These are phyloP conservation scores for Saturnispora dispora DNA, from an alignment of 805 yeast genomes.

Conservation along the genomic window DNA sequence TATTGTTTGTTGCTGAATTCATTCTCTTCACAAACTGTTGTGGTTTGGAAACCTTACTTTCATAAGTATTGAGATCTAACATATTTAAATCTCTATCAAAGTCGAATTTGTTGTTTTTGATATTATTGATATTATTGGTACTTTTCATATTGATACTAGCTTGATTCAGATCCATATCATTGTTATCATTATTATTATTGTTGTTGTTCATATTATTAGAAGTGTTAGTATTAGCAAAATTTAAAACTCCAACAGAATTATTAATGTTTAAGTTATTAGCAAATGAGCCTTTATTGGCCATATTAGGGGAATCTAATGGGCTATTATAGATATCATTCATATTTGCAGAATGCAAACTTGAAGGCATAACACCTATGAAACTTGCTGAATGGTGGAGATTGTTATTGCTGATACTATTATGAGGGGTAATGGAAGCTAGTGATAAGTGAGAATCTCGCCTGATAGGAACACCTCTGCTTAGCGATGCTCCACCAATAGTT, in stretches of 20 bases:
- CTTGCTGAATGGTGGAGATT: constrained; percentile 1
- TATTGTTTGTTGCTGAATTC: background rate
- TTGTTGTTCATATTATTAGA: background rate
- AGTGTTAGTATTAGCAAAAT: background rate
- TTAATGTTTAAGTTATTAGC: constrained; percentile 11
- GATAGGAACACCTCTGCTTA: constrained; percentile 5
- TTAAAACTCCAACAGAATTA: background rate
- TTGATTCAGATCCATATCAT: background rate
- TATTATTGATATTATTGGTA: constrained; percentile 6
- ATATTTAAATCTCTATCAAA: constrained; percentile 24
- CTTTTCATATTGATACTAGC: background rate
- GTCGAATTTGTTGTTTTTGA: constrained; percentile 16
- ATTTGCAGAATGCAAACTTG: constrained; percentile 3
- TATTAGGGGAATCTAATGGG: constrained; percentile 18
- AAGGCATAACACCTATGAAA: constrained; percentile 1
- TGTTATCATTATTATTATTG: background rate
- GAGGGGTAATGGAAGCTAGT: constrained; percentile 2
- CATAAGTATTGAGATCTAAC: constrained; percentile 15
- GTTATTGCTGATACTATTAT: background rate
- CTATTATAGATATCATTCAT: constrained; percentile 14
- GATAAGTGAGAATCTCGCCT: constrained; percentile 8
- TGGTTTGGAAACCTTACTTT: constrained; percentile 1
- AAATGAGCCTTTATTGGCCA: constrained; percentile 6
- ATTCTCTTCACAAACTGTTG: constrained; percentile 1
- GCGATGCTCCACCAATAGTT: constrained; percentile 6